Evolutionary conservation across 305 asterid genomes (phyloP).

Genomic region (Rubia peregrina): DNA sequence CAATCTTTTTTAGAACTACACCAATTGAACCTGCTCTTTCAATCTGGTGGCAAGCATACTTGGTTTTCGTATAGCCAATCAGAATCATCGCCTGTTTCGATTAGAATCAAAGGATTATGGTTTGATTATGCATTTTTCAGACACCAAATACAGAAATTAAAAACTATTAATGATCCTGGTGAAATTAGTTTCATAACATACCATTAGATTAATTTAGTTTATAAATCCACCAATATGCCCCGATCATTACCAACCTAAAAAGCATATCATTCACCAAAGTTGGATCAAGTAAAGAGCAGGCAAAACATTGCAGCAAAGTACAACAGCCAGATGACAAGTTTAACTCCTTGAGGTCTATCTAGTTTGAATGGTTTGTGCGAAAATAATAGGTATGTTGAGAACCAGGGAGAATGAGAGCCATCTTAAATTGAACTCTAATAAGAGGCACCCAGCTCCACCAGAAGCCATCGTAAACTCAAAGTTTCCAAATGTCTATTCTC

Average conservation of each 20-base stretch:
- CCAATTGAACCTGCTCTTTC: no score
- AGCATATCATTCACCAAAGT: neutral
- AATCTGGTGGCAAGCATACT: no score
- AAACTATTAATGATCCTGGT: neutral
- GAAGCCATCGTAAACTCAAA: slow-evolving; percentile 12
- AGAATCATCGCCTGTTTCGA: neutral
- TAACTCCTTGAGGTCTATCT: slow-evolving; percentile 10
- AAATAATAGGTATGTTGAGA: neutral
- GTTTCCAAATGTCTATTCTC: slow-evolving; percentile 47
- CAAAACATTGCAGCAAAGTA: neutral
- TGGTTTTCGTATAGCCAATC: no score
- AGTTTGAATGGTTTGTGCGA: neutral
- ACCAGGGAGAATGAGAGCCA: slow-evolving; percentile 5
- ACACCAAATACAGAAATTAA: no score
- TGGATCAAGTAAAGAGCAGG: neutral
- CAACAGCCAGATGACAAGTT: slow-evolving; percentile 2
- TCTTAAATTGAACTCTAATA: slow-evolving; percentile 5
- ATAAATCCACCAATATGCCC: neutral
- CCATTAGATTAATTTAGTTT: neutral
- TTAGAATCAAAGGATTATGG: neutral
- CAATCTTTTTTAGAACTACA: no score
- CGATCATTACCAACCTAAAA: neutral
- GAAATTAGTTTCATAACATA: no score
- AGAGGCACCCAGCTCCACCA: slow-evolving; percentile 18
- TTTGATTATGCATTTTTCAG: no score